phyloP scores from a whole-genome alignment of 768 basidiomycete genomes.

The Daedaleopsis nitida region DNA sequence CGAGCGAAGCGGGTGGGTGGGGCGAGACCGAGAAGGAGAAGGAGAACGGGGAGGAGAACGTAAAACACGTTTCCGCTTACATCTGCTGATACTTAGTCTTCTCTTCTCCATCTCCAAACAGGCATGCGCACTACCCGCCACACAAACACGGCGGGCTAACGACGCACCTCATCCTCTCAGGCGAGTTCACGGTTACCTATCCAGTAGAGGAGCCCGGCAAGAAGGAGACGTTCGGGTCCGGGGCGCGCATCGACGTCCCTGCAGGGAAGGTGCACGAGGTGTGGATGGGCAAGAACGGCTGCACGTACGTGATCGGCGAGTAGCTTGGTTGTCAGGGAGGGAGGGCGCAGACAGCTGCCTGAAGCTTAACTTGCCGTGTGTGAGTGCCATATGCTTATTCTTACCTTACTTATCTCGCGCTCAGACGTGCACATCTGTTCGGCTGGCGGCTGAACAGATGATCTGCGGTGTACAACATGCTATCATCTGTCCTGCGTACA shows the following conservation, averaged over 20 bases:
- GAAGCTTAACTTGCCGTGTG: neutral
- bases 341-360: neutral
- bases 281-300: constrained; percentile 33
- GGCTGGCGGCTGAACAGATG: neutral
- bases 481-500: neutral
- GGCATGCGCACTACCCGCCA: constrained; percentile 30
- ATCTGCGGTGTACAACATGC: neutral
- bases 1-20: no score
- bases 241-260: constrained; percentile 31
- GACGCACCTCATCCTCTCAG: constrained; percentile 32
- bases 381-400: neutral
- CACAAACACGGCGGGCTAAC: constrained; percentile 30
- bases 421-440: neutral
- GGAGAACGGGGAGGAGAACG: no score
- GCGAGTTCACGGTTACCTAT: constrained; percentile 29
- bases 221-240: constrained; percentile 30
- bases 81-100: neutral
- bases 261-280: constrained; percentile 32
- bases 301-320: constrained; percentile 34
- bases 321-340: neutral
- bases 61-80: neutral
- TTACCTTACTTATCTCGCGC: neutral
- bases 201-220: constrained; percentile 25
- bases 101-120: neutral
- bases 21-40: no score